Base-by-base conservation (phyloP, 768 basidiomycete genomes). In the Obba rivulosa region DNA sequence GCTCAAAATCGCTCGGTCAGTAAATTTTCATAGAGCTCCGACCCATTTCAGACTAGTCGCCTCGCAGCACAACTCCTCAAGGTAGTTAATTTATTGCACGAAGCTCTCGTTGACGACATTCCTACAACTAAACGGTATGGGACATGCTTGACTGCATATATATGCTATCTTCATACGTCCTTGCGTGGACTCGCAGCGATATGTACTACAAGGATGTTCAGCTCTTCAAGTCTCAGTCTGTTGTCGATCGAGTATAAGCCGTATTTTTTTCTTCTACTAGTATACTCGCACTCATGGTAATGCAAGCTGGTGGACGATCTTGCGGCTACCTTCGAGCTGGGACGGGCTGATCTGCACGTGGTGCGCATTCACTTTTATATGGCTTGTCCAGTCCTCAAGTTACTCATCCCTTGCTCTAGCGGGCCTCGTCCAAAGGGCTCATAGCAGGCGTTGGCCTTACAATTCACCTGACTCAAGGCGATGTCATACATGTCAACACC, bases 371-470 rank as follows among this genome's bases (percentile, higher is more conserved):
- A 23, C 17, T 50, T 3, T 18, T 18, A 17, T 9, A 36, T 17
- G 18, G 3, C 17, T 18, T 11, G 13, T n/a, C 43, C 53, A 17
- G 28, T 45, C 22, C 5, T 43, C 16, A 31, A n/a, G n/a, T n/a
- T n/a, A n/a, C n/a, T n/a, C n/a, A n/a, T n/a, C n/a, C n/a, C n/a
- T n/a, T n/a, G n/a, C n/a, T n/a, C 23, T 46, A 96, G 92, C 79
- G 90, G 34, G 93, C 94, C 1, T 80, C 92, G 0, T 79, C 89
- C 0, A 97, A 97, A 66, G 95, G 95, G 0, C 78, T 97, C 17
- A 69, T 96, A 36, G 83, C 81, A 45, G 90, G 92, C 2, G 71
- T 76, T 9, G 75, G 76, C 11, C 62, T 94, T 14, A 62, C 56
- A 0, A 77, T 95, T 8, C 68, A 74, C 41, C 70, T 94, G 13